These are phyloP conservation scores for Aspergillus brasiliensis DNA, from an alignment of 2,329 filamentous ascomycete species.

Conservation along the genomic window DNA sequence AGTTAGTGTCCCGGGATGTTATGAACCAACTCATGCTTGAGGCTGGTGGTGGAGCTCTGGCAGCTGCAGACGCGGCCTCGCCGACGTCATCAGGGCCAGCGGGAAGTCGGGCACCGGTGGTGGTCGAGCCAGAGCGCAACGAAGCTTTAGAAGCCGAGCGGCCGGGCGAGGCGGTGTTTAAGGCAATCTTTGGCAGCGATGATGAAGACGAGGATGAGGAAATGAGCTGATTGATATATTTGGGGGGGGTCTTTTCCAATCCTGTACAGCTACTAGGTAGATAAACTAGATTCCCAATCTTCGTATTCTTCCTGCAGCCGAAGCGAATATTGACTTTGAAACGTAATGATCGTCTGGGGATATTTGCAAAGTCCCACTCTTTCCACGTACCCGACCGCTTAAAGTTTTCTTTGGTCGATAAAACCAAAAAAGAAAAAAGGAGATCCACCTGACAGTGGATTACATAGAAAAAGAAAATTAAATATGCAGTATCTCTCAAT, in stretches of 20 bases:
- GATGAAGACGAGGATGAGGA: conserved; percentile 63
- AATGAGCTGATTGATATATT: conserved; percentile 6
- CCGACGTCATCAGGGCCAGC: conserved; percentile 15
- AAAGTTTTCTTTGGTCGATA: not conserved
- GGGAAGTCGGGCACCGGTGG: conserved; percentile 26
- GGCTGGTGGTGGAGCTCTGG: conserved; percentile 30
- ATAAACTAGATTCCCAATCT: too few species aligned
- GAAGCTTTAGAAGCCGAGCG: conserved; percentile 73
- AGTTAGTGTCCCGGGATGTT: conserved; percentile 56
- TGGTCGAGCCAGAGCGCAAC: conserved; percentile 73
- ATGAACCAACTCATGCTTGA: conserved; percentile 60
- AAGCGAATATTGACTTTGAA: not conserved
- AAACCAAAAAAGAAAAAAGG: not conserved
- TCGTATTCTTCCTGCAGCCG: not conserved
- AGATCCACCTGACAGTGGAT: not conserved
- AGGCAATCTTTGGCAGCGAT: conserved; percentile 89
- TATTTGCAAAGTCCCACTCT: not conserved
- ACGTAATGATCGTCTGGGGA: not conserved
- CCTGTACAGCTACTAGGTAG: not conserved
- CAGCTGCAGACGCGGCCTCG: conserved; percentile 12
- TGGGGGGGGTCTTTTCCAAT: not conserved
- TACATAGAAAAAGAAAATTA: not conserved
- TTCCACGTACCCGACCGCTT: conserved; percentile 1
- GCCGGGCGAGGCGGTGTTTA: conserved; percentile 80
- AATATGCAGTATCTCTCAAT: not conserved